A percentile compares a stretch with the other conserved stretches of the same genome.
These are phyloP conservation scores for Wallacemonas collosoma DNA, from an alignment of 208 protist species.

Conservation along the genomic window DNA sequence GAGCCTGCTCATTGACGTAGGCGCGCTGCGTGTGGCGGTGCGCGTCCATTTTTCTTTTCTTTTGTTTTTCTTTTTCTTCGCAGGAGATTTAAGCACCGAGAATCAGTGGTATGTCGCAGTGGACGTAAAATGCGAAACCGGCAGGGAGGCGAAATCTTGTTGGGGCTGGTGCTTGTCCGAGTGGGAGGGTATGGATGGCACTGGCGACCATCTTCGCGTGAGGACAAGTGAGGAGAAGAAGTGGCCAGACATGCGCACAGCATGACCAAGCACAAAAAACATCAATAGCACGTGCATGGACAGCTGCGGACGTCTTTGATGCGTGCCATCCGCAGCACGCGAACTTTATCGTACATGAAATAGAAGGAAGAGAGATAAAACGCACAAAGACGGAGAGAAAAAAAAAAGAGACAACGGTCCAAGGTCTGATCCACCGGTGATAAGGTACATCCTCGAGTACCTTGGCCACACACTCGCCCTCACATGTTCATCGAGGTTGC, in stretches of 20 bases:
- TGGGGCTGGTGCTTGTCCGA: no score
- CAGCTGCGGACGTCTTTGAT: no score
- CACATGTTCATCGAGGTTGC: constrained; percentile 93
- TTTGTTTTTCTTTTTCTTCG: no score
- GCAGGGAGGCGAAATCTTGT: no score
- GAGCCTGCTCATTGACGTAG: no score
- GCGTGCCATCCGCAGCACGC: background rate
- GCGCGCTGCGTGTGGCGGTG: no score
- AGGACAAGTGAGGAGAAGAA: background rate
- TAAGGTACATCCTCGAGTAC: background rate
- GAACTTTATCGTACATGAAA: background rate
- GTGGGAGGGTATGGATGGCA: no score
- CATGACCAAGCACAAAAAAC: background rate
- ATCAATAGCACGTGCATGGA: no score
- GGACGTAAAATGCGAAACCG: no score
- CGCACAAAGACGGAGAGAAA: background rate
- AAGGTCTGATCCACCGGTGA: background rate
- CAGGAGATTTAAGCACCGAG: no score
- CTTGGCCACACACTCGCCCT: background rate
- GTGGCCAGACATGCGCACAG: background rate
- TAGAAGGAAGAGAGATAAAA: background rate
- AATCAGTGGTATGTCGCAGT: no score
- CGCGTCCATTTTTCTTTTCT: no score
- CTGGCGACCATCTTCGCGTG: background rate
- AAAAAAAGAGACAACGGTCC: background rate